Evolutionary conservation across 2,329 filamentous ascomycete genomes (phyloP), one percentile per base, ranked within the genome.

Genomic region (Alternaria burnsii): DNA sequence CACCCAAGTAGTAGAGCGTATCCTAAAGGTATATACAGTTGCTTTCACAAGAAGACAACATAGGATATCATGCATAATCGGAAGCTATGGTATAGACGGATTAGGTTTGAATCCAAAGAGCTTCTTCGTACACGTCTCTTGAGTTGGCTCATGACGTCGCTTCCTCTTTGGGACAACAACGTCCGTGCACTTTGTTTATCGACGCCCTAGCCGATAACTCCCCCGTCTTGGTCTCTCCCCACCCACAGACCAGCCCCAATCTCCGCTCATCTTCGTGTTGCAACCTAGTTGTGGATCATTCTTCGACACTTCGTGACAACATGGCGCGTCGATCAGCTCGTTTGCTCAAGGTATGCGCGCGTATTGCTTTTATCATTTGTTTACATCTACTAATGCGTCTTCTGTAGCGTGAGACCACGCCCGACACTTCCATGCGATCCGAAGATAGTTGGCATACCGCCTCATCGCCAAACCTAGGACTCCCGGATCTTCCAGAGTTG

Each of bases 271-370:
- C 53, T 59, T 50, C 41, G 58, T 26, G 41, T 43, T n/a, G 46
- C 51, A 53, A 32, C 40, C 51, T 44, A 28, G 41, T 48, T 22
- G 44, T 44, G 41, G 48, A 40, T 41, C 48, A 61, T 58, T 52
- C 51, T 54, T 60, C 52, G 47, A 58, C 38, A 62, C 28, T 36
- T 47, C 34, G 58, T 44, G 40, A 56, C 65, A 71, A 56, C 52
- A 78, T 78, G 76, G 75, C 75, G 65, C 68, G 76, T 54, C 73
- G 76, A 46, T 78, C 76, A 56, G 76, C 76, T 52, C 69, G 76
- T 44, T 68, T 78, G 40, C 72, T 74, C 36, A 78, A 78, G 75
- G 76, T 77, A 74, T 62, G 67, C 40, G 42, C 46, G 44, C 22
- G 12, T 26, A 18, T 38, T 38, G 46, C 38, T 58, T 32, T 52